Evolutionary conservation across 768 basidiomycete genomes (phyloP), one percentile per base, ranked within the genome.

Genomic region (Mycena sanguinolenta): DNA sequence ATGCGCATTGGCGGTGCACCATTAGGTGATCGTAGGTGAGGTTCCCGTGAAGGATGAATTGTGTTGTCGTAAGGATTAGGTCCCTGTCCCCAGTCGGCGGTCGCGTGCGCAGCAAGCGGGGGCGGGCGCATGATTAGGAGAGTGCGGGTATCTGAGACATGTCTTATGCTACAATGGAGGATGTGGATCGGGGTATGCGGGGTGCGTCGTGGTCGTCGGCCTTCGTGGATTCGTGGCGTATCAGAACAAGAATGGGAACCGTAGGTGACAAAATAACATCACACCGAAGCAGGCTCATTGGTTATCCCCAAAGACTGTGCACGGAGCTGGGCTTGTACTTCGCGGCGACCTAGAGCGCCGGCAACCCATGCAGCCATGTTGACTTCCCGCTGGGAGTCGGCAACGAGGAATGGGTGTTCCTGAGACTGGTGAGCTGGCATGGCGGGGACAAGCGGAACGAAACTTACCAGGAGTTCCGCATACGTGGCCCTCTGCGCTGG

Each of bases 281-380:
- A 73, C 42, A 73, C 68, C 23, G 72, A 73, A 42, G 55, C 58
- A 21, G 72, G 65, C 49, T 73, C 72, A n/a, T 67, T 63, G 2
- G 30, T n/a, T 58, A 27, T 13, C 4, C n/a, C 49, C 39, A 58
- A n/a, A 28, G 53, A 0, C 39, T 67, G 60, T 19, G 39, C 32
- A 17, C 72, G 72, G 1, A 61, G 5, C 36, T 59, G 68, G 28
- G 69, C 52, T 53, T 73, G 72, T 34, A 70, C 34, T 34, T 70
- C 65, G 44, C 71, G 63, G 23, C 77, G 70, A 23, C 75, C 80
- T 16, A 87, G 77, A 1, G 92, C 92, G 36, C 77, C 78, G 25
- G 83, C 83, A 14, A 96, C 93, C 96, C 96, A 98, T 14, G 83
- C 88, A 36, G 84, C 86, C 95, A 98, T 96, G 77, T 97, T 93